Evolutionary conservation across 768 basidiomycete genomes (phyloP), one percentile per base, ranked within the genome.

Genomic region (Hemileccinum impolitum): DNA sequence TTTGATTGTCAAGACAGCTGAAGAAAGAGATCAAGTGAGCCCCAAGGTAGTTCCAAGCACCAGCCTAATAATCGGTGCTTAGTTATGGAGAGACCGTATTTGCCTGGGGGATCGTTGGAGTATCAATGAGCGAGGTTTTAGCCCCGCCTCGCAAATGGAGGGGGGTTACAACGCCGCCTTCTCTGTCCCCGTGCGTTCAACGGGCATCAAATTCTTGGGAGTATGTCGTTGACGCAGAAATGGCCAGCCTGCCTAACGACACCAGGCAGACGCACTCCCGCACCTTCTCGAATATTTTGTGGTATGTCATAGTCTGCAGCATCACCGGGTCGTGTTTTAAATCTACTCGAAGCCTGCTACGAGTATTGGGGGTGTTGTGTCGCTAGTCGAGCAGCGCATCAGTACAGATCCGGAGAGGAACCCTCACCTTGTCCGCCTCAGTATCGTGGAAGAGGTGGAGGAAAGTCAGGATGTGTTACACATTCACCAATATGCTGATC

Each of bases 331-430:
- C 31, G 5, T 23, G 23, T 25, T 25, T 43, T 48, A 36, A 55
- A 37, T 41, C 3, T 6, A 35, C 15, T 43, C 36, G 42, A 56
- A 92, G 87, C 76, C 85, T 43, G 90, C 91, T 5, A 92, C 90
- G 12, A 90, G 87, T 52, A 76, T 94, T 7, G 92, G 92, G 18
- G 87, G 91, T 14, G 89, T 92, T 5, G 92, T 94, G 62, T 86
- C 85, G 9, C 75, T 93, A 43, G 80, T 82, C 23, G 92, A 94
- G 68, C 85, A 89, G 35, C 81, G 90, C 14, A 39, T 72, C 30
- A 72, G 74, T 28, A 77, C 74, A 19, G 88, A 91, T 62, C 74
- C 82, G 0, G 67, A 70, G 23, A 77, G 80, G 19, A 78, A 91
- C 67, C 86, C 89, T 8, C 70, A 78, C 12, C 66, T 89, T 40